Evolutionary conservation across 1,139 yeast species (phyloP).

Genomic region (Blastobotrys serpentis): DNA sequence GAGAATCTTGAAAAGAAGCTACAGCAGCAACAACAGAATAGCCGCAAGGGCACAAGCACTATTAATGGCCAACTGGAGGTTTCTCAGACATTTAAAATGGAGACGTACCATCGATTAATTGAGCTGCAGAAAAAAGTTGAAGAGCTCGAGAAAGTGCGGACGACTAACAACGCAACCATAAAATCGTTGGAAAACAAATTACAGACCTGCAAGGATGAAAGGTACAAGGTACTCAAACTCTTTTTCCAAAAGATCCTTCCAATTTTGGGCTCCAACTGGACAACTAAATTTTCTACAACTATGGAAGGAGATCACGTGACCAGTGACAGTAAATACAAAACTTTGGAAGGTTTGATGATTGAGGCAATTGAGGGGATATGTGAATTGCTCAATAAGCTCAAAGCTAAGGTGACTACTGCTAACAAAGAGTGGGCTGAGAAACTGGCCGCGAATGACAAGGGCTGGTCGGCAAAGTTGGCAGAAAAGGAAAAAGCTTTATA

Average conservation of each 20-base stretch:
- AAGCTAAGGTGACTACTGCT: neutral
- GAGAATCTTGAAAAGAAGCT: conserved; percentile 16
- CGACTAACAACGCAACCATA: conserved; percentile 11
- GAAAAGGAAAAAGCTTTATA: neutral
- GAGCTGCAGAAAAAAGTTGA: conserved; percentile 18
- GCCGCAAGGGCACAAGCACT: neutral
- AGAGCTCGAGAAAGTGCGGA: conserved; percentile 10
- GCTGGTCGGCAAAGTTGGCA: neutral
- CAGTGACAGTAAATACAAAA: conserved; percentile 6
- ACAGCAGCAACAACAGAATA: neutral
- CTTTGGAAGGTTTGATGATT: conserved; percentile 3
- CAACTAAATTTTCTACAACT: conserved; percentile 5
- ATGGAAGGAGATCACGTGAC: neutral
- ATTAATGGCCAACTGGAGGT: conserved; percentile 14
- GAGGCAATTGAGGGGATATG: conserved; percentile 1
- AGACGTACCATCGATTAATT: conserved; percentile 14
- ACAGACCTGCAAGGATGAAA: conserved; percentile 11
- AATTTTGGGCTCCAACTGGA: conserved; percentile 12
- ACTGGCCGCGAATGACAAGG: neutral
- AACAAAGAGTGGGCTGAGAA: conserved; percentile 8
- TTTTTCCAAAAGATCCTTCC: conserved; percentile 15
- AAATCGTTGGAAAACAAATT: conserved; percentile 12
- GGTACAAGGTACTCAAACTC: conserved; percentile 2
- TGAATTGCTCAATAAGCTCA: neutral
- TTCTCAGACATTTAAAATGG: conserved; percentile 18